Evolutionary conservation across 1,284 basidiomycete species (phyloP), one percentile per base, ranked within the genome.

Genomic region (Microbotryum lychnidis-dioicae): DNA sequence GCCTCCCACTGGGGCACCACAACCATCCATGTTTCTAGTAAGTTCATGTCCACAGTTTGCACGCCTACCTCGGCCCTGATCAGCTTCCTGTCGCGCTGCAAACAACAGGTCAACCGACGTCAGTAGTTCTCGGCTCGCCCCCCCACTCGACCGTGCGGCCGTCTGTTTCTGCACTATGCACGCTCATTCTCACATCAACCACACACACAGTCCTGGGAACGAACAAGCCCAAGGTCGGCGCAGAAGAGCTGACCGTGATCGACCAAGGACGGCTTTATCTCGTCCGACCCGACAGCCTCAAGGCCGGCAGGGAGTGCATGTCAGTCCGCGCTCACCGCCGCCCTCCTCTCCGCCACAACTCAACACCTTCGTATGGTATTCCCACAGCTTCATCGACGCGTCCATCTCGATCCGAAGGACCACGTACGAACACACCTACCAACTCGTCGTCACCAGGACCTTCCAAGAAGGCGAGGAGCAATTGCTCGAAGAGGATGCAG

Each of bases 271-370:
- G 92, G 73, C 83, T 98, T 33, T 94, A 87, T 77, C 85, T 97
- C 63, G 85, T 94, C 60, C 84, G 94, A 54, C 88, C 91, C 47
- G 90, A 89, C 63, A 88, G 87, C 69, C 86, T 96, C 70, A 87
- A 94, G 69, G 88, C 90, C 47, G 87, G 87, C 14, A 80, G 92
- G 70, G 94, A 97, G 80, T 98, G 96, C 90, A 96, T 98, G 91
- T 94, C 74, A 71, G 91, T 80, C 29, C 31, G 48, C 3, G 27
- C 57, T 53, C n/a, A 53, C 31, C 50, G 14, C 29, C n/a, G 46
- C 23, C 29, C 25, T 29, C 20, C 20, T 12, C 21, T 9, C 33
- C 23, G 23, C n/a, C 23, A 18, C 31, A 42, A 29, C 20, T n/a
- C 25, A 54, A 10, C 20, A 7, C 14, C 31, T 10, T 58, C 4